Conservation (phyloP, 1,284 basidiomycete genomes). For the Waitea zeae region DNA sequence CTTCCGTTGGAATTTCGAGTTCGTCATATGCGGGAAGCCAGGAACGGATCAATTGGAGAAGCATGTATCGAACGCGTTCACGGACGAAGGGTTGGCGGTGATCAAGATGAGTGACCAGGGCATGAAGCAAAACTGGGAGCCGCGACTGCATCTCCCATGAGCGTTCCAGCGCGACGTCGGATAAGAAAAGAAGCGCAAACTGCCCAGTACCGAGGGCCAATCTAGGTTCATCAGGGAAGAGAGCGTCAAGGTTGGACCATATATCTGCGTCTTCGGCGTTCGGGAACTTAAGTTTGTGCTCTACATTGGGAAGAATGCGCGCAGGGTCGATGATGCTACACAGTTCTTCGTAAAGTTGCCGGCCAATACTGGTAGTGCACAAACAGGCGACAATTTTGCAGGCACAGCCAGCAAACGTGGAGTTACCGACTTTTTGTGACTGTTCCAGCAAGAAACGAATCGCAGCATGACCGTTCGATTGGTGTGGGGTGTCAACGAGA, state of each 20-base stretch:
- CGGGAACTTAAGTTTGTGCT: conserved; percentile 53
- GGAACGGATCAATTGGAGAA: conserved; percentile 67
- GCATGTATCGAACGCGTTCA: conserved; percentile 50
- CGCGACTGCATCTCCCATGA: conserved; percentile 59
- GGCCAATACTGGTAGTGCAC: conserved; percentile 62
- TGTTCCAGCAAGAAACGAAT: conserved; percentile 80
- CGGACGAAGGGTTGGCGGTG: conserved; percentile 58
- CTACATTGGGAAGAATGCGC: conserved; percentile 63
- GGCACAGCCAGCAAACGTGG: conserved; percentile 65
- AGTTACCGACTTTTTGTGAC: conserved; percentile 68
- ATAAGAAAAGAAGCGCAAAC: conserved; percentile 76
- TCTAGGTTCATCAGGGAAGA: conserved; percentile 59
- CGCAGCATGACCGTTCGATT: conserved; percentile 65
- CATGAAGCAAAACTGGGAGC: conserved; percentile 66
- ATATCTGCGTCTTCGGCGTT: conserved; percentile 53
- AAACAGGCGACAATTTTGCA: conserved; percentile 76
- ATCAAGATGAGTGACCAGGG: conserved; percentile 73
- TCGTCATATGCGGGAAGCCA: conserved; percentile 64
- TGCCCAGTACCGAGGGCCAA: conserved; percentile 65
- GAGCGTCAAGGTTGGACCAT: conserved; percentile 55
- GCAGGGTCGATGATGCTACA: conserved; percentile 75
- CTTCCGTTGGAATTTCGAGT: conserved; percentile 31
- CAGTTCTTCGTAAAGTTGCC: conserved; percentile 67
- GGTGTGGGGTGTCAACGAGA: conserved; percentile 52
- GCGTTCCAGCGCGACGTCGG: conserved; percentile 67